Evolutionary conservation across 2,329 filamentous ascomycete species (phyloP).

Genomic region (Blastomyces silverae): DNA sequence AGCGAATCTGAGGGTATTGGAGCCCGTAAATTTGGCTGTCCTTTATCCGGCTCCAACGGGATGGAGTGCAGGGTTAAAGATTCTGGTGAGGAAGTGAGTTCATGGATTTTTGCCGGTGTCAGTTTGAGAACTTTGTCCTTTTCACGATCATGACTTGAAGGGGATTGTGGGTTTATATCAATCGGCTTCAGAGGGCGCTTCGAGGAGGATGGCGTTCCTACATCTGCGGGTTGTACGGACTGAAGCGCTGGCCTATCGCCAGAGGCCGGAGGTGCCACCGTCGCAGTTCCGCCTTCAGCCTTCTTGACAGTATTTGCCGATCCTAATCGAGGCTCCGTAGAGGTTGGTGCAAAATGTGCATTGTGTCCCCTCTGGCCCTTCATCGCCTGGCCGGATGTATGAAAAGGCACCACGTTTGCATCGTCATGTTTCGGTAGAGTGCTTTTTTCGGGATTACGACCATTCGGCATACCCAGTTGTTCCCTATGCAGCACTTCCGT

Average conservation of each 20-base stretch:
- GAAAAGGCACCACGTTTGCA: neutral
- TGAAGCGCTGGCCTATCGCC: constrained; percentile 20
- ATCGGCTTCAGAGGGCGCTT: neutral
- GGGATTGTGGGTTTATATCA: neutral
- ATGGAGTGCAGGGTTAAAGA: constrained; percentile 48
- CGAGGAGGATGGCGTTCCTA: neutral
- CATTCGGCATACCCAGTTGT: neutral
- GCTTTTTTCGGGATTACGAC: neutral
- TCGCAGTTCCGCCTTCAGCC: neutral
- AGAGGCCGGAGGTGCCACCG: neutral
- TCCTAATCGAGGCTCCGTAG: neutral
- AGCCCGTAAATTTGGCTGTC: constrained; percentile 25
- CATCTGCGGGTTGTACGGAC: constrained; percentile 5
- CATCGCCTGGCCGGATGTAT: neutral
- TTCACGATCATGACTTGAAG: constrained; percentile 25
- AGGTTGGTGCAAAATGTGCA: neutral
- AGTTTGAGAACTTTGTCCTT: constrained; percentile 45
- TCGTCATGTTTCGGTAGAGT: neutral
- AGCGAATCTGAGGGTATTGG: constrained; percentile 15
- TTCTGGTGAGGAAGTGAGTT: constrained; percentile 48
- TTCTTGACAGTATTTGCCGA: neutral
- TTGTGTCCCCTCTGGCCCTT: neutral
- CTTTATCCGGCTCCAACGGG: constrained; percentile 22
- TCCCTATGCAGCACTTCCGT: neutral
- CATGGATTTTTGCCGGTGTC: constrained; percentile 49